Evolutionary conservation across 176 grass and related monocot species (phyloP).

Genomic region (Oryza glumipatula): DNA sequence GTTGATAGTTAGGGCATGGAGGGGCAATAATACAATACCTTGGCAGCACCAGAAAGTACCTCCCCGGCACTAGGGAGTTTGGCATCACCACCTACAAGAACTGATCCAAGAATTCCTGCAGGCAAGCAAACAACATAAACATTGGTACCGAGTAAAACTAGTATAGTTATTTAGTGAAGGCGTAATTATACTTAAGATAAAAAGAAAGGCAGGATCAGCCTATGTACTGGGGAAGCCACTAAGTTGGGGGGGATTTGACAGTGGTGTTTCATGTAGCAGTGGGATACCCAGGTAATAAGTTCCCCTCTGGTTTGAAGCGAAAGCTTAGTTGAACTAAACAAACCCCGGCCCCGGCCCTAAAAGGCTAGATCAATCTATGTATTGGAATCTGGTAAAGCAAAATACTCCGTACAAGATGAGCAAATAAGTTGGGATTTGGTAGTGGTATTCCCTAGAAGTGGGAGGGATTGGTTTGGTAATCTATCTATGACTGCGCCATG

Average conservation of each 20-base stretch:
- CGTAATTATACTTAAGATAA: background rate
- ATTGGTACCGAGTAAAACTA: background rate
- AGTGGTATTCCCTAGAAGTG: background rate
- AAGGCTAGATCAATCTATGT: background rate
- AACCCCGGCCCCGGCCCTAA: background rate
- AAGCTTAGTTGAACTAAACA: background rate
- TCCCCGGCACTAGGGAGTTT: conserved; percentile 23
- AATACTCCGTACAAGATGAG: background rate
- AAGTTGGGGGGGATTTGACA: background rate
- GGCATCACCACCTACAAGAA: conserved; percentile 10
- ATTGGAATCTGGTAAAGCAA: background rate
- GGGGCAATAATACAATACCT: conserved; percentile 30
- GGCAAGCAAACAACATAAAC: background rate
- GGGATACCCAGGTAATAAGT: background rate
- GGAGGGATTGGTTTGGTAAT: too few relatives aligned
- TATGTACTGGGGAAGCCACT: background rate
- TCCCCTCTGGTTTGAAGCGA: background rate
- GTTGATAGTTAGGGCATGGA: background rate
- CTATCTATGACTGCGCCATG: too few relatives aligned
- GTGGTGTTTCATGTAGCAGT: background rate
- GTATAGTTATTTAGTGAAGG: too few relatives aligned
- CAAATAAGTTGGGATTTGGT: background rate
- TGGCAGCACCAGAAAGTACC: conserved; percentile 34
- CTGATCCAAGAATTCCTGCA: conserved; percentile 43
- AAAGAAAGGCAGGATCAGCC: background rate